Base-by-base conservation (phyloP, 352 stramenopile species). In the Pythium guiyangense region DNA sequence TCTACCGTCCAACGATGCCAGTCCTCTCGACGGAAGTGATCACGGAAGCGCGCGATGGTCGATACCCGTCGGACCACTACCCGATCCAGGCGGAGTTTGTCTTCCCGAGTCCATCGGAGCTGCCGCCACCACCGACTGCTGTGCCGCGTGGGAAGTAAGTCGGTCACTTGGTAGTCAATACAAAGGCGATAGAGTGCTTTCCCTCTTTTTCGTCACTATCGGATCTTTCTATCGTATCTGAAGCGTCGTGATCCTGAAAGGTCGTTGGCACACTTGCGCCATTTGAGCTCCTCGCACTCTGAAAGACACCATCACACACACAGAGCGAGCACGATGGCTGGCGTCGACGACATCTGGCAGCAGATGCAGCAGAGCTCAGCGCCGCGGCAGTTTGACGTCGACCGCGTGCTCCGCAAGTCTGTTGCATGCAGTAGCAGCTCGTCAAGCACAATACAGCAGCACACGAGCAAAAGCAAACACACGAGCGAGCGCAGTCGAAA, bases 21-120 rank as follows among this genome's bases (percentile, higher is more conserved):
- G 85, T 95, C 46, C 55, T 93, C 4, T 67, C 72, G 29, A 90
- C 81, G 8, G 76, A 93, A 59, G 83, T 95, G 27, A 90, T 95
- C 56, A 93, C 83, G 1, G 85, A 95, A 60, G 63, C 81, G 47
- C 81, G 81, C 53, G 78, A 93, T 25, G 83, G 85, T 39, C 79
- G 77, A 35, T 93, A 93, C 60, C 85, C 85, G 53, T 93, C 83
- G 6, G 83, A 95, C 49, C 85, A 95, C 68, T 95, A 95, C 65
- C 85, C 85, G 54, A 92, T 95, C 61, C 83, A 92, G 46, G 69
- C 83, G 15, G 74, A 89, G 51, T 67, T 95, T 27, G 63, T 95
- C 10, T 93, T 93, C 55, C 83, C 85, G 3, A 84, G 76, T 52
- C 62, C 73, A 26, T 67, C 66, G 6, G 65, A 87, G 29, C 56